phyloP scores from a whole-genome alignment of 352 stramenopile species.

The Pythium grandisporangium region DNA sequence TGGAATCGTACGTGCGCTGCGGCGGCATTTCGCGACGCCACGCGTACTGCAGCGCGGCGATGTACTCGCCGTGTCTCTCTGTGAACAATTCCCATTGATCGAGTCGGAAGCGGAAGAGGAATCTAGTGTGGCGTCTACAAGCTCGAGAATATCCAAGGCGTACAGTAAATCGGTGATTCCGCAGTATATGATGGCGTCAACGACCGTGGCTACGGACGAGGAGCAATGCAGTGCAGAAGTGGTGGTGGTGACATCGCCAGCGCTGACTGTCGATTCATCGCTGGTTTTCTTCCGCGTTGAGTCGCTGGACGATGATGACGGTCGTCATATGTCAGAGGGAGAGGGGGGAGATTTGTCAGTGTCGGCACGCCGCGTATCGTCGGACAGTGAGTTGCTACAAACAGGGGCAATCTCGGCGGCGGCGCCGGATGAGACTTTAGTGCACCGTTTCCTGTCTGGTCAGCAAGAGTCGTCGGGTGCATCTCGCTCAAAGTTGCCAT shows the following conservation, averaged over 20 bases:
- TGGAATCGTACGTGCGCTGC: slow-evolving; percentile 48
- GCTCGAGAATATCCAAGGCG: too few species aligned
- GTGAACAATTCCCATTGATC: slow-evolving; percentile 26
- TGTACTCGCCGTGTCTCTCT: slow-evolving; percentile 52
- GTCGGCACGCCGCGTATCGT: slow-evolving; percentile 42
- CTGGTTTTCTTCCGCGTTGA: slow-evolving; percentile 75
- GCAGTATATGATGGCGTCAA: too few species aligned
- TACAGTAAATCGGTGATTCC: slow-evolving; percentile 41
- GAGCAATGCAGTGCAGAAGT: too few species aligned
- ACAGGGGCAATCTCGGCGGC: slow-evolving; percentile 31
- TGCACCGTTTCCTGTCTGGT: slow-evolving; percentile 35
- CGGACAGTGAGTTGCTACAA: slow-evolving; percentile 63
- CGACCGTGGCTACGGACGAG: slow-evolving; percentile 5
- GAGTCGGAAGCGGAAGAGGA: slow-evolving; percentile 7
- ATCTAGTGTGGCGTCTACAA: slow-evolving; percentile 9
- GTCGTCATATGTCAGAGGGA: not conserved
- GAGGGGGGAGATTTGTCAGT: slow-evolving; percentile 5
- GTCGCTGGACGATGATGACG: slow-evolving; percentile 20
- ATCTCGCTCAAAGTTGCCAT: not conserved
- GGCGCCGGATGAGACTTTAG: slow-evolving; percentile 38
- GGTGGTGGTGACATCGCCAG: slow-evolving; percentile 28
- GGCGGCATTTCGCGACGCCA: slow-evolving; percentile 37
- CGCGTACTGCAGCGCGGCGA: slow-evolving; percentile 63
- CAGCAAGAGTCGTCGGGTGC: not conserved
- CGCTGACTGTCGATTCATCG: slow-evolving; percentile 44